A percentile compares a stretch with the other conserved stretches of the same genome.
phyloP scores from a whole-genome alignment of 495 filamentous ascomycete genomes.

The Parathielavia hyrcaniae region DNA sequence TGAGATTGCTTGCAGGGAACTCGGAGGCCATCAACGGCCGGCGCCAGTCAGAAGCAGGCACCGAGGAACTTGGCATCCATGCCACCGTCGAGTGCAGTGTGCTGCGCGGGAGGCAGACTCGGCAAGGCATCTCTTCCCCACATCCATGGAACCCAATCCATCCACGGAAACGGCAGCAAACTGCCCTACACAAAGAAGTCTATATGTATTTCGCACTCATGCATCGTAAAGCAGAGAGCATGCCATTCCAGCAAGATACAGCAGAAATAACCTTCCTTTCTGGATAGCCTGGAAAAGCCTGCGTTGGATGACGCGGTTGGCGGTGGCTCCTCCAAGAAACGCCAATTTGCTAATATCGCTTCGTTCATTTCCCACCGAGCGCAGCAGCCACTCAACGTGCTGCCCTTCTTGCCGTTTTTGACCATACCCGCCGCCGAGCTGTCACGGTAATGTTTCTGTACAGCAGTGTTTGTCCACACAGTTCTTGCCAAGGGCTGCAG shows the following conservation, averaged over 20 bases:
- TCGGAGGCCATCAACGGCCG: not conserved
- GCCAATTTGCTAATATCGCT: constrained; percentile 35
- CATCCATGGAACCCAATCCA: too few species aligned
- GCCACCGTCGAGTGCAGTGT: too few species aligned
- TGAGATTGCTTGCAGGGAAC: constrained; percentile 7
- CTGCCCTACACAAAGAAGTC: too few species aligned
- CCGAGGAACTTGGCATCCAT: too few species aligned
- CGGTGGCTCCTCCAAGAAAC: constrained; percentile 11
- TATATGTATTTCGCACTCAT: too few species aligned
- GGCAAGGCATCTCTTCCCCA: too few species aligned
- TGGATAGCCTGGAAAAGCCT: constrained; percentile 1
- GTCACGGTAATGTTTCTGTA: constrained; percentile 8
- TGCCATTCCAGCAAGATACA: too few species aligned
- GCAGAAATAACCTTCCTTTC: too few species aligned
- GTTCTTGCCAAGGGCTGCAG: not conserved
- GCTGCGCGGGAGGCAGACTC: too few species aligned
- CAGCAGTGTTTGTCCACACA: not conserved
- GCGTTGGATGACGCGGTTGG: not conserved
- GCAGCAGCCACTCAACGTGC: constrained; percentile 22
- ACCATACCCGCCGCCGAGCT: constrained; percentile 17
- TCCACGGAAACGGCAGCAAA: too few species aligned
- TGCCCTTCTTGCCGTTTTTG: constrained; percentile 21
- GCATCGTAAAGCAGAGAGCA: too few species aligned
- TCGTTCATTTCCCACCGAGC: constrained; percentile 35
- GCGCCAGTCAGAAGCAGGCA: not conserved